These are phyloP conservation scores for Epichloe sp. DNA, from an alignment of 2,329 filamentous ascomycete species.

Conservation along the genomic window DNA sequence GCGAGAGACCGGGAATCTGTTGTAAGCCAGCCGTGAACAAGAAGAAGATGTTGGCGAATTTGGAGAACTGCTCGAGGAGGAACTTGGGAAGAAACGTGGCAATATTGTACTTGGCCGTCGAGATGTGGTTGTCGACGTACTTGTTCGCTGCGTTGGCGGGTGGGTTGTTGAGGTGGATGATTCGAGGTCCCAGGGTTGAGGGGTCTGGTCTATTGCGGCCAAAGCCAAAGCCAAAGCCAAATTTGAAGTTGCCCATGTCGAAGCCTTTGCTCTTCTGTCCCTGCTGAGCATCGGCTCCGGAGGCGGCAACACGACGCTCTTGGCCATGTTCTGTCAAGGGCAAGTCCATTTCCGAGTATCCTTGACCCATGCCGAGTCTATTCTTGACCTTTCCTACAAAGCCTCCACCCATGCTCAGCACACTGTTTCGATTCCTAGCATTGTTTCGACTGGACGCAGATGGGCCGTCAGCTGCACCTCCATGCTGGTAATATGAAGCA, in stretches of 20 bases:
- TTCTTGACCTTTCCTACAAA: slow-evolving; percentile 79
- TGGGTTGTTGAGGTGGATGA: slow-evolving; percentile 94
- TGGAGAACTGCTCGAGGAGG: slow-evolving; percentile 95
- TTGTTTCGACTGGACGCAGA: slow-evolving; percentile 29
- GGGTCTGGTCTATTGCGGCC: slow-evolving; percentile 75
- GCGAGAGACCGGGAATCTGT: slow-evolving; percentile 89
- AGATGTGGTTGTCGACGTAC: slow-evolving; percentile 93
- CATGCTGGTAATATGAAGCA: slow-evolving; percentile 71
- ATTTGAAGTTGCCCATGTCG: slow-evolving; percentile 71
- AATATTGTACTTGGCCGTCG: slow-evolving; percentile 93
- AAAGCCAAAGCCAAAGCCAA: slow-evolving; percentile 57
- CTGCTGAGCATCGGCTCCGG: slow-evolving; percentile 31
- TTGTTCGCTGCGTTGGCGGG: slow-evolving; percentile 82
- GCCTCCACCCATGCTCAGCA: slow-evolving; percentile 75
- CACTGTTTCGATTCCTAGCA: slow-evolving; percentile 73
- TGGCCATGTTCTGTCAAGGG: slow-evolving; percentile 67
- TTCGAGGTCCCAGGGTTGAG: slow-evolving; percentile 76
- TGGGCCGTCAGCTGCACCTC: slow-evolving; percentile 46
- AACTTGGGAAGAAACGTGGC: slow-evolving; percentile 94
- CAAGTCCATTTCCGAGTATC: slow-evolving; percentile 97
- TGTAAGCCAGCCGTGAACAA: slow-evolving; percentile 90
- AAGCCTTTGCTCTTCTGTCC: slow-evolving; percentile 43
- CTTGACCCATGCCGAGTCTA: slow-evolving; percentile 73
- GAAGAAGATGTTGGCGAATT: slow-evolving; percentile 99
- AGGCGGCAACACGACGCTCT: slow-evolving; percentile 24